Base-by-base conservation (phyloP, 1,139 yeast species). In the Geotrichum bryndzae region DNA sequence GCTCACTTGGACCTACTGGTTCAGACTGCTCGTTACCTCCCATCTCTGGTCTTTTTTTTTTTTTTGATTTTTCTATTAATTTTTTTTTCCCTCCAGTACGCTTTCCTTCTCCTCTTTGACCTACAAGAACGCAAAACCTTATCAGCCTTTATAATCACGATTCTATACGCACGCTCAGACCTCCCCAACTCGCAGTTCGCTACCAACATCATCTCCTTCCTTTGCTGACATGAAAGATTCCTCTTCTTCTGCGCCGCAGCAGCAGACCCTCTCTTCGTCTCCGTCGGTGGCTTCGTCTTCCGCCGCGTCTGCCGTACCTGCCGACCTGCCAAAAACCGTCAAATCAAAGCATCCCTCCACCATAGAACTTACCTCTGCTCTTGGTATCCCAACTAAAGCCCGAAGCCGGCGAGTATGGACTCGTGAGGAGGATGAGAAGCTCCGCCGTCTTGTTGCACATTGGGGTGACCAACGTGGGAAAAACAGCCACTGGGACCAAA, bases 391-490 rank as follows among this genome's bases (percentile, higher is more conserved):
- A 6, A 51, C 64, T 23, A 59, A 62, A 29, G 61, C 61, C 13
- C 63, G 68, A 15, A 62, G 67, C 29, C 67, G 77, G 25, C 81
- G 90, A 69, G 86, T 87, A 10, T 92, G 98, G 98, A 80, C 86
- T 0, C 72, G 82, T 57, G 90, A 86, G 41, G 97, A 92, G 71
- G 97, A 92, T 72, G 79, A 90, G 59, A 75, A 77, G 62, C 76
- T 92, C 65, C 85, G 92, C 41, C 78, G 82, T 58, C 82, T 85
- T 65, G 96, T 92, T 18, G 85, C 87, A 66, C 74, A 76, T 51
- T 87, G 88, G 76, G 98, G 98, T 18, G 94, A 96, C 3, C 90
- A 90, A 74, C 89, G 97, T 90, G 85, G 96, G 67, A 86, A 76
- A 57, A 74, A 76, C 46, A 73, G 80, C 45, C 82, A 86, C 68